Percentiles rank a stretch among this genome's conserved stretches.
phyloP scores from a whole-genome alignment of 306 rosid genomes.

The Cajanus cajan region DNA sequence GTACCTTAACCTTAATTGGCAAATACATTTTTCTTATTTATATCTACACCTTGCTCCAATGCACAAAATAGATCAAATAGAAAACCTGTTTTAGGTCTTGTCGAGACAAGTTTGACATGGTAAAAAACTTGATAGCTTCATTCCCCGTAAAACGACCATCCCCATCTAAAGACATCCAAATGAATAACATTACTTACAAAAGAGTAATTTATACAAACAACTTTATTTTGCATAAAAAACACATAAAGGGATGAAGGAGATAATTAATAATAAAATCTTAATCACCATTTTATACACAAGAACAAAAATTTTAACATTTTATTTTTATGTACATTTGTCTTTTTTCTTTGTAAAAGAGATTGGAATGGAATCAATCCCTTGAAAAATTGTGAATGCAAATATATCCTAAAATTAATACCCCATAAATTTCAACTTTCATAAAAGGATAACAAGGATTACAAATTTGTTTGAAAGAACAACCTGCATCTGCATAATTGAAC shows the following conservation, averaged over 20 bases:
- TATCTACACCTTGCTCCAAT: background rate
- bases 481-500: constrained; percentile 85
- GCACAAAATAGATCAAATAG: background rate
- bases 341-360: background rate
- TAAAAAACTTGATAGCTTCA: constrained; percentile 76
- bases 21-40: background rate
- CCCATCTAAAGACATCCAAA: constrained; percentile 48
- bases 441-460: background rate
- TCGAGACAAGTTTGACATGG: constrained; percentile 70
- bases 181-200: constrained; percentile 5
- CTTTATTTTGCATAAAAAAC: background rate
- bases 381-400: background rate
- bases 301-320: too few relatives aligned
- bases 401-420: background rate
- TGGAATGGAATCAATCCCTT: background rate
- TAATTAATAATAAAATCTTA: background rate
- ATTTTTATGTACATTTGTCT: background rate
- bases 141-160: constrained; percentile 93
- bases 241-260: background rate
- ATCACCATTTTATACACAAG: background rate
- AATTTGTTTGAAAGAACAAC: constrained; percentile 29
- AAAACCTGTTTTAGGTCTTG: constrained; percentile 86
- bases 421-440: background rate
- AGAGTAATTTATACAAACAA: background rate
- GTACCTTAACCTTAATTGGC: background rate